Base-by-base conservation (phyloP, 2,329 filamentous ascomycete genomes). In the Diplodia seriata region DNA sequence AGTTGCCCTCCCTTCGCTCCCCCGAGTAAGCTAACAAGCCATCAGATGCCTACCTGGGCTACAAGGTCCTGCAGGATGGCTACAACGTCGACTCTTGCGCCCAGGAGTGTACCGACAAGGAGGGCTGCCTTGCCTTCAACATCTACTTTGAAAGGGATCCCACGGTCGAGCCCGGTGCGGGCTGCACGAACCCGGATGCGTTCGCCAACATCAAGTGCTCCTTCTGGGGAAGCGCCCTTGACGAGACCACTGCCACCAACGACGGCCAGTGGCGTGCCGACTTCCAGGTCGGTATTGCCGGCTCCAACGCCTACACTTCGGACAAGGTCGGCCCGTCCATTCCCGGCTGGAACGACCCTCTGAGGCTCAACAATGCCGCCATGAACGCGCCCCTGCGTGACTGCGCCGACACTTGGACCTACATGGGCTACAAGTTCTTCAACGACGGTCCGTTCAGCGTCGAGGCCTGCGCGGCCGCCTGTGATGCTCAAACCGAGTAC, bases 401-500 rank as follows among this genome's bases (percentile, higher is more conserved):
- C 15, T 55, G 50, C 50, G 53, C 33, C 11, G 8, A 11, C 20
- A 56, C 62, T 4, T 70, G 77, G 59, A 77, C 69, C 12, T 76
- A 72, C 70, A 73, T 77, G 69, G 73, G 73, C 23, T 59, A 62
- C 18, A 73, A 70, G 59, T 59, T 70, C 29, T 75, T 75, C 70
- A 75, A 73, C 47, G 66, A 68, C 31, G 62, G 62, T 15, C 74
- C 74, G n/a, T 77, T 76, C 65, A 73, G 78, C 62, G 68, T 73
- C 40, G 62, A 70, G 29, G 71, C 75, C 14, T 79, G 77, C 55
- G 72, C 73, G 12, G 72, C 72, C 9, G 70, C 70, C 18, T 78
- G 74, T 68, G 69, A 67, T 12, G 55, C 55, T 14, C 64, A 70
- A 36, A 64, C 31, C 9, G 50, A 33, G 15, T 66, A 66, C 49